phyloP scores from a whole-genome alignment of 1,284 basidiomycete genomes.

The Austroboletus novae-zelandiae region DNA sequence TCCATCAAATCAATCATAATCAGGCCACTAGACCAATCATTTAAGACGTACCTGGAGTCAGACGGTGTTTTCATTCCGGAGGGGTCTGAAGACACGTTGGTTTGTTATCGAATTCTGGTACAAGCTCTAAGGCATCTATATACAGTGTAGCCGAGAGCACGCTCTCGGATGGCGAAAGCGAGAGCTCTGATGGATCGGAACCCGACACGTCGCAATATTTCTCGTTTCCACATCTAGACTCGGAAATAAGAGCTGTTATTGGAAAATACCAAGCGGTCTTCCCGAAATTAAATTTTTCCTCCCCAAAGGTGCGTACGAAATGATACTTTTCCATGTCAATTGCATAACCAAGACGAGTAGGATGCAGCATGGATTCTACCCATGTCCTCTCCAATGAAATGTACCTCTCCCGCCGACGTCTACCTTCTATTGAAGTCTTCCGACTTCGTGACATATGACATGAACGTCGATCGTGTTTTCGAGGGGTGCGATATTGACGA shows the following conservation, averaged over 20 bases:
- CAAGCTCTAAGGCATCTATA: slow-evolving; percentile 7
- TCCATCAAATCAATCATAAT: slow-evolving; percentile 82
- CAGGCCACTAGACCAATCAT: slow-evolving; percentile 63
- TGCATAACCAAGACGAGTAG: slow-evolving; percentile 37
- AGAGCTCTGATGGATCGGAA: slow-evolving; percentile 39
- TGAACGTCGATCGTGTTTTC: slow-evolving; percentile 61
- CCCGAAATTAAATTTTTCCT: slow-evolving; percentile 94
- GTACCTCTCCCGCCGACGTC: slow-evolving; percentile 84
- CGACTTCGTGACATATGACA: slow-evolving; percentile 85
- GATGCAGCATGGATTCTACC: slow-evolving; percentile 93
- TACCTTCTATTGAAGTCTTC: slow-evolving; percentile 93
- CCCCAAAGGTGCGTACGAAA: slow-evolving; percentile 65
- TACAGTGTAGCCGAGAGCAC: slow-evolving; percentile 50
- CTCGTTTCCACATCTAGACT: slow-evolving; percentile 78
- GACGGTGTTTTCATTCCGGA: slow-evolving; percentile 83
- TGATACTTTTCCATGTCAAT: neutral
- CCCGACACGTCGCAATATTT: slow-evolving; percentile 43
- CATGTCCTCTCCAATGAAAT: slow-evolving; percentile 82
- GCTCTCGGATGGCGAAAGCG: slow-evolving; percentile 51
- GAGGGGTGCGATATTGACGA: slow-evolving; percentile 47
- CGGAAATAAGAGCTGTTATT: slow-evolving; percentile 68
- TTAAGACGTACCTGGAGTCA: slow-evolving; percentile 71
- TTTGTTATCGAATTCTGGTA: slow-evolving; percentile 22
- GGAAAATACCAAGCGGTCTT: slow-evolving; percentile 81
- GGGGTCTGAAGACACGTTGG: slow-evolving; percentile 75